Evolutionary conservation across 495 filamentous ascomycete genomes (phyloP).

Genomic region (Echria macrotheca): DNA sequence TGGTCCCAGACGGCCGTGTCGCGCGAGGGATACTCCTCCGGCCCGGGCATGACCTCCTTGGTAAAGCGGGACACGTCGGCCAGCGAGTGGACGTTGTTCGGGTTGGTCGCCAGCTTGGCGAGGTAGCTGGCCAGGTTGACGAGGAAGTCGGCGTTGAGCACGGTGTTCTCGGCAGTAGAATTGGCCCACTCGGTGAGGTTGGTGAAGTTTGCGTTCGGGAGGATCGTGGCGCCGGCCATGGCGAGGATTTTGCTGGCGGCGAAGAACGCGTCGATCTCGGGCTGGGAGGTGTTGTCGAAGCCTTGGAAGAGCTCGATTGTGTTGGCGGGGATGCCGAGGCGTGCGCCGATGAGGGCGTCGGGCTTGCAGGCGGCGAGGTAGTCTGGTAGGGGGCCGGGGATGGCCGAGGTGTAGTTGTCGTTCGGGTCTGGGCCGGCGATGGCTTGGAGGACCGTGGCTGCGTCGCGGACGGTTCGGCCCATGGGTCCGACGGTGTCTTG

Average conservation of each 20-base stretch:
- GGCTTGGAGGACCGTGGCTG: conserved; percentile 55
- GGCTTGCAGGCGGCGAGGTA: conserved; percentile 43
- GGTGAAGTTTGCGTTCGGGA: conserved; percentile 1
- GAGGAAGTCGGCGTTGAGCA: conserved; percentile 36
- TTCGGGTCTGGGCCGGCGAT: conserved; percentile 51
- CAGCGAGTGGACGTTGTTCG: conserved; percentile 36
- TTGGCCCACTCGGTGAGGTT: background rate
- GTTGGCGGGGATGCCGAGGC: conserved; percentile 52
- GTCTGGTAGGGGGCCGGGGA: conserved; percentile 37
- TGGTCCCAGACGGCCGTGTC: conserved; percentile 34
- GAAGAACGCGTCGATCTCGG: conserved; percentile 7
- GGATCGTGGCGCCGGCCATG: background rate
- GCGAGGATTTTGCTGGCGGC: background rate
- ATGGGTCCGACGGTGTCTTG: conserved; percentile 65
- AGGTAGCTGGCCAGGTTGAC: conserved; percentile 21
- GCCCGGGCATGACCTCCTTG: background rate
- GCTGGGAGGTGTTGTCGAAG: background rate
- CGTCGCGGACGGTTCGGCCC: conserved; percentile 54
- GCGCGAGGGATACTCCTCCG: conserved; percentile 26
- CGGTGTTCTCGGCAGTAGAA: background rate
- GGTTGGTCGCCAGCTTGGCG: conserved; percentile 27
- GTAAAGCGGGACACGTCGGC: conserved; percentile 31
- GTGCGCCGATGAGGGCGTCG: conserved; percentile 58
- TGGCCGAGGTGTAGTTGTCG: conserved; percentile 43
- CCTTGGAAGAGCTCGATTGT: conserved; percentile 17